These are phyloP conservation scores for Immersiella caudata DNA, from an alignment of 495 filamentous ascomycete species.

Conservation along the genomic window DNA sequence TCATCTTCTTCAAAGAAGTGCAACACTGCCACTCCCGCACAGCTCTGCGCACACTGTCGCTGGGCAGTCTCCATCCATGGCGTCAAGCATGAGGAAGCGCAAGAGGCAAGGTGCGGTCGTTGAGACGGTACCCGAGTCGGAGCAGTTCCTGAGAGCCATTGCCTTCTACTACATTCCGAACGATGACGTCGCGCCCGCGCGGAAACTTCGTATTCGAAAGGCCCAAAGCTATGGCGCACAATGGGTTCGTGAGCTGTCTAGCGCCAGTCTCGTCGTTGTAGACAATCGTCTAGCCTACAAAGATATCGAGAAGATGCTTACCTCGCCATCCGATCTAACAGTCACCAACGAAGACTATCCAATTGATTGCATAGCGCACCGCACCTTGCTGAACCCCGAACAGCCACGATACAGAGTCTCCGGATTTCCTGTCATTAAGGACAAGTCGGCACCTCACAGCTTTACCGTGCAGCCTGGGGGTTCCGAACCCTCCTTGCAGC, in stretches of 20 bases:
- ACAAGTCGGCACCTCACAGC: not conserved
- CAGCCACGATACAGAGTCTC: constrained; percentile 63
- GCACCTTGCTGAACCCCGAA: constrained; percentile 57
- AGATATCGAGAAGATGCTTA: constrained; percentile 65
- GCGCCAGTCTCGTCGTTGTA: constrained; percentile 75
- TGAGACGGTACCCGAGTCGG: constrained; percentile 55
- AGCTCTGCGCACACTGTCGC: not conserved
- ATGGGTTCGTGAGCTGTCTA: constrained; percentile 40
- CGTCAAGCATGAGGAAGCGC: constrained; percentile 48
- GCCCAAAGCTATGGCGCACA: constrained; percentile 74
- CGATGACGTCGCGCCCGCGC: constrained; percentile 65
- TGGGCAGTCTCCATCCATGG: constrained; percentile 30
- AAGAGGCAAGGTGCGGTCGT: constrained; percentile 46
- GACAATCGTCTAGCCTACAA: constrained; percentile 68
- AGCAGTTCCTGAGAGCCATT: constrained; percentile 67
- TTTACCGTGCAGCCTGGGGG: constrained; percentile 27
- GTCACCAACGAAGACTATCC: constrained; percentile 78
- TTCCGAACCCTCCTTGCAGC: constrained; percentile 32
- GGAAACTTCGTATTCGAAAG: constrained; percentile 72
- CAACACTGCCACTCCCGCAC: constrained; percentile 27
- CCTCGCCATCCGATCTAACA: constrained; percentile 50
- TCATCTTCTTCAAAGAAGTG: constrained; percentile 27
- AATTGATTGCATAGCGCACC: constrained; percentile 72
- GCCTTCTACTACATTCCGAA: constrained; percentile 82
- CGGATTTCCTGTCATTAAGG: constrained; percentile 32